Evolutionary conservation across 768 basidiomycete genomes (phyloP).

Genomic region (Leccinum rimulosum): DNA sequence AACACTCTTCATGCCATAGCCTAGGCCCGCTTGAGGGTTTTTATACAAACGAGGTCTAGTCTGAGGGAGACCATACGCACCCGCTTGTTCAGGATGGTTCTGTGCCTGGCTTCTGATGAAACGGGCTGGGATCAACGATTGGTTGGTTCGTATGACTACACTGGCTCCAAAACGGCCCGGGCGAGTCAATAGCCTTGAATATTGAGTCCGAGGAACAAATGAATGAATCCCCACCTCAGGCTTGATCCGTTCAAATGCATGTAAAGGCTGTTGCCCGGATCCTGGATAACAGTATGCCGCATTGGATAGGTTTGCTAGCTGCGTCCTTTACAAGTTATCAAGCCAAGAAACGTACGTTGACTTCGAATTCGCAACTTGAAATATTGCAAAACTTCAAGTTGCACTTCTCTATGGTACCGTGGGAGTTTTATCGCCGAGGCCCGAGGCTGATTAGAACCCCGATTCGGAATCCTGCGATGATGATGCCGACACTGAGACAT

Average conservation of each 20-base stretch:
- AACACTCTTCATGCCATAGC: background rate
- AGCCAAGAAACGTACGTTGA: background rate
- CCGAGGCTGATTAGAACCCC: too few species aligned
- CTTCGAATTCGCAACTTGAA: background rate
- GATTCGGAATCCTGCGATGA: too few species aligned
- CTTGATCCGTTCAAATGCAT: background rate
- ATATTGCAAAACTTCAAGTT: background rate
- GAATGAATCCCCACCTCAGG: background rate
- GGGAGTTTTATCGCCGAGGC: too few species aligned
- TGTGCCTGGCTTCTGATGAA: background rate
- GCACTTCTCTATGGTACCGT: too few species aligned
- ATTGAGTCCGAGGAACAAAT: background rate
- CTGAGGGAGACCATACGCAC: background rate
- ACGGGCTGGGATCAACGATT: background rate
- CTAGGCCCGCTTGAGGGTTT: background rate
- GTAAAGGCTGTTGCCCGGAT: background rate
- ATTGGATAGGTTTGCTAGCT: background rate
- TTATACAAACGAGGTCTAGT: background rate
- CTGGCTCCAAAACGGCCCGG: background rate
- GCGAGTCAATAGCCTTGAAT: background rate
- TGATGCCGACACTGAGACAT: too few species aligned
- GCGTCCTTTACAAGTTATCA: background rate
- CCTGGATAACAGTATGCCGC: background rate
- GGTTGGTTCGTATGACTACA: background rate
- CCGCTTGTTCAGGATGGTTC: background rate